phyloP scores from a whole-genome alignment of 2,329 filamentous ascomycete genomes.

The Stachybotrys chartarum region DNA sequence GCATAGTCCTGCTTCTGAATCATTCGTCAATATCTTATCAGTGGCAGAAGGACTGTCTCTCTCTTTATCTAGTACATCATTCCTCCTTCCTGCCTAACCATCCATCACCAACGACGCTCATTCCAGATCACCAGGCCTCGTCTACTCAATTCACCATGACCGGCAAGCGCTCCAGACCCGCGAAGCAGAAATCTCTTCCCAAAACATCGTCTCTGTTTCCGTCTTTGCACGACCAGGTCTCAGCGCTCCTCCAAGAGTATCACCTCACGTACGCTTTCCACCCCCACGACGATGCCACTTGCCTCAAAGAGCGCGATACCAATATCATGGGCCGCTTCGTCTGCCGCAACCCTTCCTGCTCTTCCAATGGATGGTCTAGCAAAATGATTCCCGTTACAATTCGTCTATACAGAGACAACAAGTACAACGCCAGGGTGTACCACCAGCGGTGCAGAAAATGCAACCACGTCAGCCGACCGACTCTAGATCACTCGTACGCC shows the following conservation, averaged over 20 bases:
- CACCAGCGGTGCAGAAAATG: conserved; percentile 27
- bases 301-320: conserved; percentile 15
- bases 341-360: conserved; percentile 19
- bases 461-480: conserved; percentile 15
- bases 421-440: conserved; percentile 29
- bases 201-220: conserved; percentile 10
- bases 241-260: conserved; percentile 5
- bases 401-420: conserved; percentile 14
- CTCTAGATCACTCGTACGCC: conserved; percentile 19
- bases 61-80: too few relatives aligned
- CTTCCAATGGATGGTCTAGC: conserved; percentile 20
- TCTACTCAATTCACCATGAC: background rate
- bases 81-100: too few relatives aligned
- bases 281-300: conserved; percentile 5
- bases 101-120: too few relatives aligned
- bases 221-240: conserved; percentile 7
- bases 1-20: too few relatives aligned
- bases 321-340: conserved; percentile 24
- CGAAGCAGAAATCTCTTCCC: conserved; percentile 2
- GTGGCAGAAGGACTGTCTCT: too few relatives aligned
- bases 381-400: conserved; percentile 25
- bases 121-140: too few relatives aligned
- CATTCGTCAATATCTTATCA: too few relatives aligned
- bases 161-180: background rate
- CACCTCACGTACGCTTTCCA: conserved; percentile 15